Evolutionary conservation across 148 eudicot species (phyloP), one percentile per base, ranked within the genome.

Genomic region (Talinum fruticosum): DNA sequence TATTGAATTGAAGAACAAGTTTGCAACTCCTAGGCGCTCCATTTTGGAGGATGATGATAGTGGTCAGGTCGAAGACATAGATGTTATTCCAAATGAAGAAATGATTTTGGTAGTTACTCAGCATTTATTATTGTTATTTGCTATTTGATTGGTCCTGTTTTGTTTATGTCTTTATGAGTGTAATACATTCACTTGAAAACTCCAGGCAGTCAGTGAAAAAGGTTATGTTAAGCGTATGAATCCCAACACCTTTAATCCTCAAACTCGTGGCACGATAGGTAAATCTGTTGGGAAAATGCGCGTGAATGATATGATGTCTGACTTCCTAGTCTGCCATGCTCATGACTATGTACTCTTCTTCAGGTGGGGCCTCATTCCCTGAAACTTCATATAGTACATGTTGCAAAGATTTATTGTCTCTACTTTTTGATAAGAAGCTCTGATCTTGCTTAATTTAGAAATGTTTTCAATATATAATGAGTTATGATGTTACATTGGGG

Each of bases 221-320:
- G 99, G 99, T 28, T 96, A 96, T 88, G 93, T 89, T 30, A 96
- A 96, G 83, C 85, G 98, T 74, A 91, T 96, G 99, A 96, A 85
- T 82, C 92, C 99, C 59, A 84, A 89, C 84, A 93, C 93, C 14
- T 93, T 93, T 83, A 90, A 86, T 77, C 91, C 90, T 78, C 99
- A 93, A 86, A 64, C 76, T 51, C 98, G 99, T 76, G 99, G 99
- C 62, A 96, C 99, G 15, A 89, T 96, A 35, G 99, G 99, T 28
- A 96, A 90, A 87, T 96, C 99, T 45, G 99, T 96, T 66, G 99
- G 98, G 67, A 96, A 96, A 84, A 81, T 96, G 81, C 92, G 98
- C 79, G 86, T 90, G 38, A 88, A 96, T 87, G 98, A 96, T 79
- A 79, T 93, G 61, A 93, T 96, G 99, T 88, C 98, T 29, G 98